Conservation (phyloP, 164 flowering plant genomes). For the Akebia trifoliata region DNA sequence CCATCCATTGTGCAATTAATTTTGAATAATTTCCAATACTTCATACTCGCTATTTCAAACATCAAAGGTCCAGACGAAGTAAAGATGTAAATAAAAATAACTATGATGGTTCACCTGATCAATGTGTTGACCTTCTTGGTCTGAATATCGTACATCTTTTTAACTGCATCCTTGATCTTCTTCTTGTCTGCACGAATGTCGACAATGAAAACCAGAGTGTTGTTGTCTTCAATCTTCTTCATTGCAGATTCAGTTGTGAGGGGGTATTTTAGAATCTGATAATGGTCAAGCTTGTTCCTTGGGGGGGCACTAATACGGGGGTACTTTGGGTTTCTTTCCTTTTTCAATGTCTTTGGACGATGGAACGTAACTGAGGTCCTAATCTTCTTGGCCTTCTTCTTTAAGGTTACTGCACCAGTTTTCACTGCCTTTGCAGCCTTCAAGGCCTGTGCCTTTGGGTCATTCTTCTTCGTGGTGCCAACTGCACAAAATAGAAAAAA, state of each 20-base stretch:
- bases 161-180: slow-evolving; percentile 62
- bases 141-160: slow-evolving; percentile 75
- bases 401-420: slow-evolving; percentile 36
- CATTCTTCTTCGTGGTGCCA: slow-evolving; percentile 38
- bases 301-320: slow-evolving; percentile 58
- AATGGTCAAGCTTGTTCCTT: slow-evolving; percentile 60
- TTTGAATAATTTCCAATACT: background rate
- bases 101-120: slow-evolving; percentile 36
- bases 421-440: slow-evolving; percentile 67
- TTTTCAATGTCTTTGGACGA: slow-evolving; percentile 56
- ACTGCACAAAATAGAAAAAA: slow-evolving; percentile 20
- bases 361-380: slow-evolving; percentile 58
- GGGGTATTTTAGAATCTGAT: slow-evolving; percentile 58
- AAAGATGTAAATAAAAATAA: background rate
- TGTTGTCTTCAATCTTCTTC: slow-evolving; percentile 79
- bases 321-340: slow-evolving; percentile 56
- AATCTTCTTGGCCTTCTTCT: slow-evolving; percentile 58
- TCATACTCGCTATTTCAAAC: background rate
- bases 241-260: slow-evolving; percentile 67
- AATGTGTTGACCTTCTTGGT: slow-evolving; percentile 66
- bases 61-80: background rate
- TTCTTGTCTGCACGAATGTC: slow-evolving; percentile 70
- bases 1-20: too few relatives aligned
- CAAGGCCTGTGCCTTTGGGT: slow-evolving; percentile 57
- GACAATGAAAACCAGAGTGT: slow-evolving; percentile 71